Evolutionary conservation across 2,329 filamentous ascomycete genomes (phyloP).

Genomic region (Ophiostoma ips): DNA sequence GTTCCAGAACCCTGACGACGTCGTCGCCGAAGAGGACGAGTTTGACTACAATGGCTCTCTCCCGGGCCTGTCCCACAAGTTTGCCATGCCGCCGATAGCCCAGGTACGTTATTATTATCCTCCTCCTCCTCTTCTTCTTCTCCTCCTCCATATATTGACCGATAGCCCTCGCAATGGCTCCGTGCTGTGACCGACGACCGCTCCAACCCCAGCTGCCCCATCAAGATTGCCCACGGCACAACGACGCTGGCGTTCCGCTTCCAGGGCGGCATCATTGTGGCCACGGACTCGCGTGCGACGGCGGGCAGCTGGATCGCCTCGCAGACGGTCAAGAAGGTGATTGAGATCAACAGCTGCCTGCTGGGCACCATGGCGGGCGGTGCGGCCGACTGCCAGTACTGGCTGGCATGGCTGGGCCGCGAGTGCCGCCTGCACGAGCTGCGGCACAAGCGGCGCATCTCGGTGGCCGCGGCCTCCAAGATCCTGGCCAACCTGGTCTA

Average conservation of each 20-base stretch:
- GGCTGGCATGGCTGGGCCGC: constrained; percentile 97
- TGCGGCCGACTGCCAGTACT: constrained; percentile 98
- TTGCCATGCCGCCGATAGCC: constrained; percentile 84
- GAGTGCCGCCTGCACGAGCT: constrained; percentile 99
- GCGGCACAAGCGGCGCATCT: constrained; percentile 96
- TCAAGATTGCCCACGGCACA: constrained; percentile 98
- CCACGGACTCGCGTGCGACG: constrained; percentile 92
- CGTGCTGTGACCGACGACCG: constrained; percentile 95
- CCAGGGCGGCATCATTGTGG: constrained; percentile 95
- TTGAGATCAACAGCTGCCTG: constrained; percentile 90
- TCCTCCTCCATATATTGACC: background rate
- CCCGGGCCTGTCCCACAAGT: constrained; percentile 76
- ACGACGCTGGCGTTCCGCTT: constrained; percentile 97
- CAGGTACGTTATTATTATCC: constrained; percentile 46
- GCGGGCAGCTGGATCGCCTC: constrained; percentile 98
- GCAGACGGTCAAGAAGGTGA: constrained; percentile 99
- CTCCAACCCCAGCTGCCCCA: constrained; percentile 90
- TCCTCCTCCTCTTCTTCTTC: background rate
- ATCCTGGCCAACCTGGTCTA: constrained; percentile 98
- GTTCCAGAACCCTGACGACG: constrained; percentile 56
- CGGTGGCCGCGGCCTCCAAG: constrained; percentile 91
- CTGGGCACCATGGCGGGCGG: constrained; percentile 97
- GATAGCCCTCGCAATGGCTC: constrained; percentile 80
- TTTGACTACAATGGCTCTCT: constrained; percentile 56
- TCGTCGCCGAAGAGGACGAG: constrained; percentile 59